phyloP scores from a whole-genome alignment of 2,329 filamentous ascomycete genomes.

The Cladosporium sp. region DNA sequence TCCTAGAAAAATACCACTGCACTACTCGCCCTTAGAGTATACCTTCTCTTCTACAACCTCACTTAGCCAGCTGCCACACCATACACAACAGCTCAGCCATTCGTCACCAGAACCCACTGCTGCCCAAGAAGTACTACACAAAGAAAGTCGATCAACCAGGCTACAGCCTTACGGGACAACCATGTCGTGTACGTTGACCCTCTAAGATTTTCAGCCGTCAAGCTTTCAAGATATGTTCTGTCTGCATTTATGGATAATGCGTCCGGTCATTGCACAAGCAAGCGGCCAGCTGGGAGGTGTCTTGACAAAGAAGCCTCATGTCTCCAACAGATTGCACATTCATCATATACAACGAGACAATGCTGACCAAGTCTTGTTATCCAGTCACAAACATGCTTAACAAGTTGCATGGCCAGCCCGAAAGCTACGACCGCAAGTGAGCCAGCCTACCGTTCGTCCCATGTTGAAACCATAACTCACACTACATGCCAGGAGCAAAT shows the following conservation, averaged over 20 bases:
- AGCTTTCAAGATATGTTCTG: background rate
- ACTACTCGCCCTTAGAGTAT: background rate
- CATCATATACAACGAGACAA: background rate
- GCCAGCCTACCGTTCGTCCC: conserved; percentile 41
- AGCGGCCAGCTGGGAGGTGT: background rate
- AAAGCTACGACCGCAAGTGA: conserved; percentile 95
- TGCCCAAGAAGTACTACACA: background rate
- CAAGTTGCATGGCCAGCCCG: conserved; percentile 92
- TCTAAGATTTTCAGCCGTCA: background rate
- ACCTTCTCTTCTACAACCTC: background rate
- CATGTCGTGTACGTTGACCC: conserved; percentile 10
- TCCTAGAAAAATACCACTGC: background rate
- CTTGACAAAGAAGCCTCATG: background rate
- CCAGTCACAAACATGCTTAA: conserved; percentile 87
- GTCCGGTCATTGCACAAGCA: background rate
- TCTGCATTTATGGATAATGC: background rate
- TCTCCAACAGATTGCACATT: background rate
- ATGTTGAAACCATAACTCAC: conserved; percentile 8
- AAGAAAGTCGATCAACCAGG: background rate
- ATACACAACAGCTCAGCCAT: background rate
- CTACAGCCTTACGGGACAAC: conserved; percentile 5
- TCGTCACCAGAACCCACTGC: background rate
- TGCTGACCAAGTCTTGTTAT: conserved; percentile 14
- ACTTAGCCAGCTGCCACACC: background rate
- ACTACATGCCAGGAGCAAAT: conserved; percentile 66